These are phyloP conservation scores for Jacaranda copaia DNA, from an alignment of 257 asterid species.

Conservation along the genomic window DNA sequence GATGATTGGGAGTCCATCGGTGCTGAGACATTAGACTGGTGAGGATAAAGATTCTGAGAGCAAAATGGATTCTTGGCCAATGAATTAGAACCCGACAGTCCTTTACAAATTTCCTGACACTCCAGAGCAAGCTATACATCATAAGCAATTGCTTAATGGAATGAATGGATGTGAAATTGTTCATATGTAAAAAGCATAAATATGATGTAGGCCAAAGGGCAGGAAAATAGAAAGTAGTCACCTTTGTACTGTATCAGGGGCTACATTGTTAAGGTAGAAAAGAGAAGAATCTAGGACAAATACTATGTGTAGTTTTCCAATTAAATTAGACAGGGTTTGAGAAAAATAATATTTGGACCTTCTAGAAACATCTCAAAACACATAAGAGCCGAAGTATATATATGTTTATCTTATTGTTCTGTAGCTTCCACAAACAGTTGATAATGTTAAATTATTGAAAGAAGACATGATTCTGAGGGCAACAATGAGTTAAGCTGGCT, in stretches of 20 bases:
- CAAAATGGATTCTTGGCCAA: slow-evolving; percentile 43
- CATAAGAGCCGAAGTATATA: background rate
- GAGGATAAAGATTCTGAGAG: slow-evolving; percentile 51
- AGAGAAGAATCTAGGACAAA: background rate
- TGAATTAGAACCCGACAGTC: slow-evolving; percentile 41
- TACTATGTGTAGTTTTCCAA: background rate
- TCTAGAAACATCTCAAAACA: background rate
- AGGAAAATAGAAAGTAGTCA: slow-evolving; percentile 13
- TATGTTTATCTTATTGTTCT: too few species aligned
- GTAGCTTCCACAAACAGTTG: too few species aligned
- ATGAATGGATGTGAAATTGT: background rate
- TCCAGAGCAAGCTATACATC: slow-evolving; percentile 22
- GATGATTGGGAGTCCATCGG: slow-evolving; percentile 77
- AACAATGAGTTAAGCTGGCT: too few species aligned
- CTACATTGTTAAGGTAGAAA: too few species aligned
- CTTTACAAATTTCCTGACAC: slow-evolving; percentile 55
- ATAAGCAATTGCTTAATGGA: slow-evolving; percentile 8
- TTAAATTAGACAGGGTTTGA: too few species aligned
- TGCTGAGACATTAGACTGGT: slow-evolving; percentile 43
- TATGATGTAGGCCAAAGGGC: background rate
- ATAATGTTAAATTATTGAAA: too few species aligned
- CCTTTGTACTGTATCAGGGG: too few species aligned
- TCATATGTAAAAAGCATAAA: background rate
- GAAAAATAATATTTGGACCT: background rate
- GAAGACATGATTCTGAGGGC: too few species aligned